phyloP scores from a whole-genome alignment of 176 grass and related monocot genomes.

The Ananas comosus region DNA sequence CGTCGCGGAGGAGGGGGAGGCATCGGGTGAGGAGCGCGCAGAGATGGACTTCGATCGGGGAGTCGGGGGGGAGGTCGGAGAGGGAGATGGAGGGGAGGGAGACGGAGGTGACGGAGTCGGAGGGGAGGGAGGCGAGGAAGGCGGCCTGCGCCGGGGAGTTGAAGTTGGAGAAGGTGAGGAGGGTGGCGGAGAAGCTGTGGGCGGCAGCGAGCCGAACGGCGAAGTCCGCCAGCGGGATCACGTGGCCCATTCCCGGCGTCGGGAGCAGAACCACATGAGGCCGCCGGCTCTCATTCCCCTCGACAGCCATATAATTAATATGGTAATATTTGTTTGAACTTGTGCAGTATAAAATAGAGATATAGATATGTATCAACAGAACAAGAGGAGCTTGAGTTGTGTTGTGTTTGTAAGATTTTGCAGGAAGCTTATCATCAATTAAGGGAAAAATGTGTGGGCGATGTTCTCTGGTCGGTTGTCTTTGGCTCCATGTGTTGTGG shows the following conservation, averaged over 20 bases:
- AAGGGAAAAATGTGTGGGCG: too few relatives aligned
- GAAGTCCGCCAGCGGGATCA: conserved; percentile 35
- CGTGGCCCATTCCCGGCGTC: conserved; percentile 41
- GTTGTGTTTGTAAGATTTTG: too few relatives aligned
- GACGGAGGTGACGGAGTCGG: conserved; percentile 20
- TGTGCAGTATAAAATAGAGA: too few relatives aligned
- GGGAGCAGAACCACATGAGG: conserved; percentile 47
- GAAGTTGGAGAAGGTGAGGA: conserved; percentile 44
- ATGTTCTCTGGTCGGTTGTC: too few relatives aligned
- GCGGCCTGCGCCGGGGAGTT: conserved; percentile 20
- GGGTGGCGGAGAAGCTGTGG: conserved; percentile 31
- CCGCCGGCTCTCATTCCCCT: background rate
- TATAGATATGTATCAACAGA: too few relatives aligned
- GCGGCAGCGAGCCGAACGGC: conserved; percentile 19
- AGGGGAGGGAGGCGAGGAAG: conserved; percentile 19
- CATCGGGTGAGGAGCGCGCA: conserved; percentile 13
- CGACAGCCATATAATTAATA: background rate
- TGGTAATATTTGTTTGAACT: too few relatives aligned
- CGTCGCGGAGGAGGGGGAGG: conserved; percentile 14
- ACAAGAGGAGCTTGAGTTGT: too few relatives aligned
- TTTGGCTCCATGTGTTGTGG: too few relatives aligned
- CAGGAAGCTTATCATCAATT: too few relatives aligned
- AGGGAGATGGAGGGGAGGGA: conserved; percentile 36
- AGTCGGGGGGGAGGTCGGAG: conserved; percentile 31
- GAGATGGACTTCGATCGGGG: conserved; percentile 20